Conservation (phyloP, 2,329 filamentous ascomycete species). For the Lecanoromycetidae sp. region DNA sequence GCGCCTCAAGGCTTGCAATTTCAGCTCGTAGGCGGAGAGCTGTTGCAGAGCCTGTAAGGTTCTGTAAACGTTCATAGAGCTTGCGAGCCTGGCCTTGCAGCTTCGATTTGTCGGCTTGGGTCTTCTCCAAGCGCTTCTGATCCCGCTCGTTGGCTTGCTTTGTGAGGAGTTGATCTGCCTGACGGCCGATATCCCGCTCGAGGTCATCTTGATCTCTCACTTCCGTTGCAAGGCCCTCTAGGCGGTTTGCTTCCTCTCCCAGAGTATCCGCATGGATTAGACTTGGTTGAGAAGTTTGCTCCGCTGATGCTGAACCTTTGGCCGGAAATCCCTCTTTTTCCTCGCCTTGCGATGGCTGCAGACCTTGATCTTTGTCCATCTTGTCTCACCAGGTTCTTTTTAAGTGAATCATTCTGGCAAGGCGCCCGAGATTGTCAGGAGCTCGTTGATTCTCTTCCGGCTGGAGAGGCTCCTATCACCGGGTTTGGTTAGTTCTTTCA, state of each 20-base stretch:
- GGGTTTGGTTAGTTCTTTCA: too few relatives aligned
- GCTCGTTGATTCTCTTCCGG: too few relatives aligned
- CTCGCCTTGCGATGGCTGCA: neutral
- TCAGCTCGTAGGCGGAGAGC: slow-evolving; percentile 39
- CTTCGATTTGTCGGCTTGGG: slow-evolving; percentile 40
- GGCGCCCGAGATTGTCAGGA: too few relatives aligned
- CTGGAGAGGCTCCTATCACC: too few relatives aligned
- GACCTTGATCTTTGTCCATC: neutral
- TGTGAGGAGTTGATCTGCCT: slow-evolving; percentile 48
- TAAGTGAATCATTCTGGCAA: too few relatives aligned
- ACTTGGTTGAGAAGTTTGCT: neutral
- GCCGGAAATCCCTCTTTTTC: neutral
- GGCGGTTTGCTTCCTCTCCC: slow-evolving; percentile 45
- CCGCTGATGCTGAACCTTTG: too few relatives aligned
- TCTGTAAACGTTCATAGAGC: slow-evolving; percentile 44
- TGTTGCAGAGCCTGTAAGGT: slow-evolving; percentile 41
- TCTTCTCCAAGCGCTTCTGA: slow-evolving; percentile 49
- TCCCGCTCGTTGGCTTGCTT: slow-evolving; percentile 54
- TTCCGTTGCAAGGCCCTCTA: slow-evolving; percentile 52
- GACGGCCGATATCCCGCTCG: slow-evolving; percentile 67
- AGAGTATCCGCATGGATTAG: slow-evolving; percentile 6
- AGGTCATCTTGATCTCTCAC: slow-evolving; percentile 81
- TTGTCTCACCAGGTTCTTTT: neutral
- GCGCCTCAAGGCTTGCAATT: slow-evolving; percentile 52
- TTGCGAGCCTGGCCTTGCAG: slow-evolving; percentile 54